A percentile compares a stretch with the other conserved stretches of the same genome.
Conservation (phyloP, 2,329 filamentous ascomycete genomes). For the Zymoseptoria crescenta region DNA sequence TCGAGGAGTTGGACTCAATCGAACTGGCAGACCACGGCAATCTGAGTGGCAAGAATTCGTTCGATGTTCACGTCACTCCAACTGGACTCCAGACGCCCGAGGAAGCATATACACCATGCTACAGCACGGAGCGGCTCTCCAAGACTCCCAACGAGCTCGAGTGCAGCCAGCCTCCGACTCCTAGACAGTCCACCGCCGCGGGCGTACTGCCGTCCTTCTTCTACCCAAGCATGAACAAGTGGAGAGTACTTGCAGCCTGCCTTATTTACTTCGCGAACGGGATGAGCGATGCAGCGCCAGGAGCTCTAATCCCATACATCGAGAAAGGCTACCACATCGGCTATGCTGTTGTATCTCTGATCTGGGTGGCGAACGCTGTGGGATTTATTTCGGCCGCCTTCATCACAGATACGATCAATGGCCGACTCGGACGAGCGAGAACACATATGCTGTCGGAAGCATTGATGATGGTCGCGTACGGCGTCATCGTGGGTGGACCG, state of each 20-base stretch:
- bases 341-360: constrained; percentile 70
- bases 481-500: constrained; percentile 58
- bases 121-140: constrained; percentile 25
- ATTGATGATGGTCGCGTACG: constrained; percentile 53
- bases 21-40: constrained; percentile 19
- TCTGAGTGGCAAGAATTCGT: constrained; percentile 1
- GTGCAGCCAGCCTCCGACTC: constrained; percentile 47
- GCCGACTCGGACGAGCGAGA: constrained; percentile 56
- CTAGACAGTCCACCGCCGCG: constrained; percentile 34
- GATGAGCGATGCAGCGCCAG: constrained; percentile 61
- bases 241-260: constrained; percentile 56
- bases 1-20: constrained; percentile 22
- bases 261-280: constrained; percentile 62
- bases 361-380: constrained; percentile 46
- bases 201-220: constrained; percentile 51
- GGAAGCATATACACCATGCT: constrained; percentile 5
- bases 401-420: constrained; percentile 56
- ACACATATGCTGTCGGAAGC: constrained; percentile 53
- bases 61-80: not conserved
- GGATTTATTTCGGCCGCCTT: constrained; percentile 70
- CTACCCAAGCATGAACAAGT: constrained; percentile 58
- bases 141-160: constrained; percentile 42
- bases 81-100: constrained; percentile 8
- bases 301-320: constrained; percentile 74
- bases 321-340: constrained; percentile 67